Evolutionary conservation across 306 rosid genomes (phyloP).

Genomic region (Prosopis cineraria): DNA sequence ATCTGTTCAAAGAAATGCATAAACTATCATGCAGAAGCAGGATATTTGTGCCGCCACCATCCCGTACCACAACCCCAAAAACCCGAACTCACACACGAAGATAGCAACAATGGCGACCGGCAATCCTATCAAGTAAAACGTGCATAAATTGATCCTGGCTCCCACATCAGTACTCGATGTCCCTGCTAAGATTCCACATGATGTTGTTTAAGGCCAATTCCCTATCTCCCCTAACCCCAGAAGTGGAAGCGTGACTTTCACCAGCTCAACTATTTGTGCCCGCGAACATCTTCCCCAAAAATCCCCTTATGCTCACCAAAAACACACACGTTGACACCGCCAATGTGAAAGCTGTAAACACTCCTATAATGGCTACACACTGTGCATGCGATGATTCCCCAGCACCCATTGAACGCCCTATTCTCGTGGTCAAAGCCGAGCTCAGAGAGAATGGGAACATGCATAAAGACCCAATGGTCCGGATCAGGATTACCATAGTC

Average conservation of each 20-base stretch:
- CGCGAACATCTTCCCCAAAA: constrained; percentile 71
- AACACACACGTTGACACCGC: constrained; percentile 54
- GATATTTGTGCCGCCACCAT: constrained; percentile 76
- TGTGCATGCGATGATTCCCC: constrained; percentile 66
- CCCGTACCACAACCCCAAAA: constrained; percentile 83
- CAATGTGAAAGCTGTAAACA: constrained; percentile 44
- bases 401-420: constrained; percentile 82
- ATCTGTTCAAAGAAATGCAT: constrained; percentile 63
- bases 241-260: constrained; percentile 62
- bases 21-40: constrained; percentile 73
- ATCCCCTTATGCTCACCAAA: constrained; percentile 42
- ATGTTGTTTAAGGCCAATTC: constrained; percentile 83
- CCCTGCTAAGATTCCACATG: constrained; percentile 77
- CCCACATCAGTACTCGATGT: constrained; percentile 81
- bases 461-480: constrained; percentile 78
- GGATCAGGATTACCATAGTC: constrained; percentile 92
- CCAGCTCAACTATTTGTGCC: constrained; percentile 59
- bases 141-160: constrained; percentile 76
- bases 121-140: constrained; percentile 78
- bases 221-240: constrained; percentile 77
- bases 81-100: constrained; percentile 54
- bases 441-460: constrained; percentile 71
- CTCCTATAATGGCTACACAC: constrained; percentile 64
- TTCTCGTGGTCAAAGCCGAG: constrained; percentile 61
- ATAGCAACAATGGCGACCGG: constrained; percentile 63